Percentiles rank a stretch among this genome's conserved stretches.
These are phyloP conservation scores for Oryza australiensis DNA, from an alignment of 176 grass and related monocot species.

Conservation along the genomic window DNA sequence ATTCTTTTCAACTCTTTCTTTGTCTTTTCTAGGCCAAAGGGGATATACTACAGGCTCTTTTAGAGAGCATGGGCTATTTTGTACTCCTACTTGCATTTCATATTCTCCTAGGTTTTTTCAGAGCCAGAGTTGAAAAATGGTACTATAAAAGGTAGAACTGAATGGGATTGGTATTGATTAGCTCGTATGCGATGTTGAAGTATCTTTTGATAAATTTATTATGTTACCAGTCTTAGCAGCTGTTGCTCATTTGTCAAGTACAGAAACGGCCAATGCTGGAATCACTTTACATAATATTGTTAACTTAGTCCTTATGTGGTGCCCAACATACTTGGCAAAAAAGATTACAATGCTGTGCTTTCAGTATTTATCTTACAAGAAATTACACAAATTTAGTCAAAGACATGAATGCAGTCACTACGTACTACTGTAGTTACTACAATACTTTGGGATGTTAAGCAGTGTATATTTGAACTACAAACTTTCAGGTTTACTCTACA, in stretches of 20 bases:
- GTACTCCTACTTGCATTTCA: neutral
- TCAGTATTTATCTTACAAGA: neutral
- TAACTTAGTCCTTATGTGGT: neutral
- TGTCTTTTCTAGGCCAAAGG: neutral
- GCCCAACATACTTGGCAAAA: neutral
- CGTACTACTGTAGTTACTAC: neutral
- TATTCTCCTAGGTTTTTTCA: neutral
- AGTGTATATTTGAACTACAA: neutral
- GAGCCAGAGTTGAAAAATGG: neutral
- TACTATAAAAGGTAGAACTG: neutral
- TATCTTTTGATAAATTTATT: neutral
- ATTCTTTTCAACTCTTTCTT: neutral
- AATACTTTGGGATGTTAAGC: neutral
- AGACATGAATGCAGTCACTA: neutral
- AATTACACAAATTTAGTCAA: neutral
- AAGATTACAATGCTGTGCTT: neutral
- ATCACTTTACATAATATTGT: neutral
- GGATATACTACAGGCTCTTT: neutral
- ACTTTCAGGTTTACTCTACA: neutral
- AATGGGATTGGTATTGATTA: neutral
- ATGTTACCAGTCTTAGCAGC: neutral
- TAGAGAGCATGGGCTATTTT: neutral
- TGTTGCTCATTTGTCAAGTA: neutral
- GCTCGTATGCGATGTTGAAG: neutral
- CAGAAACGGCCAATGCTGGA: neutral